Conservation (phyloP, 768 basidiomycete genomes). For the Tulasnella sp. region DNA sequence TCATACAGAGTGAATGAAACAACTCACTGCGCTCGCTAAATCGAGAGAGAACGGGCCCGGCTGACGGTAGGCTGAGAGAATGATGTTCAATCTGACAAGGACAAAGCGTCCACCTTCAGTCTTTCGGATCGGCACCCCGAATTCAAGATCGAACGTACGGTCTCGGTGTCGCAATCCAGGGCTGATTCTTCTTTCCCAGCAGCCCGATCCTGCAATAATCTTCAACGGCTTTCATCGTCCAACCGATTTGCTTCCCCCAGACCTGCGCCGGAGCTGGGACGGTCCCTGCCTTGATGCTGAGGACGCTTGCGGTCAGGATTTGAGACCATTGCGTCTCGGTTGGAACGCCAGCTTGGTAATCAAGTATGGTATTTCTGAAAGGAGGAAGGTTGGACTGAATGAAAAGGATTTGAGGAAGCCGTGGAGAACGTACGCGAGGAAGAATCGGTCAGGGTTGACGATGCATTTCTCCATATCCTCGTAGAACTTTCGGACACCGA, state of each 20-base stretch:
- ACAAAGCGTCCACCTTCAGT: slow-evolving; percentile 36
- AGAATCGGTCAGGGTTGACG: background rate
- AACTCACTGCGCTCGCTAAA: background rate
- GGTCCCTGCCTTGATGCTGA: background rate
- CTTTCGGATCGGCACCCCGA: too few species aligned
- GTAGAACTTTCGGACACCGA: slow-evolving; percentile 26
- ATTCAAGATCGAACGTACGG: background rate
- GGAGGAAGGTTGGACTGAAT: background rate
- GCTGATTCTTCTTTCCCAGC: background rate
- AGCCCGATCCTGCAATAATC: background rate
- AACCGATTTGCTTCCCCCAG: too few species aligned
- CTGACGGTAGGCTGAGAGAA: too few species aligned
- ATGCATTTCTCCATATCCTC: slow-evolving; percentile 25
- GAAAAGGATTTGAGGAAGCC: background rate
- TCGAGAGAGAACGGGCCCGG: too few species aligned
- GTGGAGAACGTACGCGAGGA: slow-evolving; percentile 23
- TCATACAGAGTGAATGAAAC: background rate
- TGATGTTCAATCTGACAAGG: slow-evolving; percentile 43
- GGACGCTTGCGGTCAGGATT: too few species aligned
- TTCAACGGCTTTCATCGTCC: background rate
- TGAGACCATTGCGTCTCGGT: too few species aligned
- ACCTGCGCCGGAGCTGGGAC: too few species aligned
- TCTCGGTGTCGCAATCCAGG: background rate
- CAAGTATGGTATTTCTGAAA: slow-evolving; percentile 7
- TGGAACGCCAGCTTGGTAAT: background rate